These are phyloP conservation scores for Skeletonema potamos DNA, from an alignment of 108 stramenopile genomes.

Conservation along the genomic window DNA sequence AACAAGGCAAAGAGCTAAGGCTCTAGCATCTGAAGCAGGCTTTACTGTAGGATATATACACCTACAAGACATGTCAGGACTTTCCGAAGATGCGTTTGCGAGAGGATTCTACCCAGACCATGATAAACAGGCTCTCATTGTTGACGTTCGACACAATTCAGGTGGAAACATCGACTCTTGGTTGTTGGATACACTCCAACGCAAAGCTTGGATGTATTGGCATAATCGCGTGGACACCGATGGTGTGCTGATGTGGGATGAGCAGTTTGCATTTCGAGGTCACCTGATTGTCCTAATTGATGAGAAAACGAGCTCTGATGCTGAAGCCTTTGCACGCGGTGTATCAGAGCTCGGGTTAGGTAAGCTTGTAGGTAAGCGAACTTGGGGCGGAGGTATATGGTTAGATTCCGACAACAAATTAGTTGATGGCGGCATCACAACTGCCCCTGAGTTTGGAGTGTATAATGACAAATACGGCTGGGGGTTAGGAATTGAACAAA, in stretches of 20 bases:
- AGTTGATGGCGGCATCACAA: slow-evolving; percentile 78
- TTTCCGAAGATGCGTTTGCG: slow-evolving; percentile 66
- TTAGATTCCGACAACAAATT: slow-evolving; percentile 64
- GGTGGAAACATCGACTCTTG: slow-evolving; percentile 82
- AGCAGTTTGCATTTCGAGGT: slow-evolving; percentile 75
- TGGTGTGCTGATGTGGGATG: slow-evolving; percentile 71
- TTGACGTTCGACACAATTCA: slow-evolving; percentile 71
- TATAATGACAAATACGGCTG: slow-evolving; percentile 70
- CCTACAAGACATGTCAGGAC: slow-evolving; percentile 57
- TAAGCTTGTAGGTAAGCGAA: slow-evolving; percentile 72
- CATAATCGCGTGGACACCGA: slow-evolving; percentile 47
- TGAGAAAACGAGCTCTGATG: slow-evolving; percentile 73
- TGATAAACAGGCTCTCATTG: slow-evolving; percentile 68
- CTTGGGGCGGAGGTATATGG: slow-evolving; percentile 86
- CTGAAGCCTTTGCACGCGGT: slow-evolving; percentile 71
- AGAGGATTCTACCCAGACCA: slow-evolving; percentile 74
- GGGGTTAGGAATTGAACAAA: slow-evolving; percentile 73
- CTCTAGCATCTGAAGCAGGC: slow-evolving; percentile 49
- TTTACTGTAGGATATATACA: slow-evolving; percentile 76
- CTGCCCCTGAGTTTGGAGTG: slow-evolving; percentile 64
- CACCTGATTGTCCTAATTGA: slow-evolving; percentile 75
- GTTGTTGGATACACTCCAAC: slow-evolving; percentile 66
- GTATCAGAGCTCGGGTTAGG: slow-evolving; percentile 77
- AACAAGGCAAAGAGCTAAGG: slow-evolving; percentile 54
- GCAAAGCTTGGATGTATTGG: slow-evolving; percentile 80